Evolutionary conservation across 2,329 filamentous ascomycete species (phyloP).

Genomic region (Verticillium zaregamsianum): DNA sequence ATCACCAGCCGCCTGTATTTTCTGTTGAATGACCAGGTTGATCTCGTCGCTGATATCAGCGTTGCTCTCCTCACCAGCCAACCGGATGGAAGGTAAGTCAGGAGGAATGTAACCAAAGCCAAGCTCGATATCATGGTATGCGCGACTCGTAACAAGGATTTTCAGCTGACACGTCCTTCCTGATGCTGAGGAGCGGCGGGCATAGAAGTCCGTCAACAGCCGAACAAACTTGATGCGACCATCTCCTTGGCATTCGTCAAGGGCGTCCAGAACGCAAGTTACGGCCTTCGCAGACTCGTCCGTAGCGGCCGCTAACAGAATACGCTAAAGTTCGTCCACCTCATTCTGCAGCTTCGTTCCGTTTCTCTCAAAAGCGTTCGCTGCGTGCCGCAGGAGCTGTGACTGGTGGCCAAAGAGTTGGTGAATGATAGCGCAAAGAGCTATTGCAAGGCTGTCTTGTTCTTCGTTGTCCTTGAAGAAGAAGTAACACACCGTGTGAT

Average conservation of each 20-base stretch:
- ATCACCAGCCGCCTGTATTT: not conserved
- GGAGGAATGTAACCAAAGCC: not conserved
- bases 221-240: not conserved
- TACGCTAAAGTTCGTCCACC: constrained; percentile 7
- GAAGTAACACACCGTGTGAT: constrained; percentile 26
- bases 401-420: constrained; percentile 25
- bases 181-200: not conserved
- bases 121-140: constrained; percentile 7
- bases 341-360: constrained; percentile 12
- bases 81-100: constrained; percentile 4
- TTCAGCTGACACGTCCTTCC: not conserved
- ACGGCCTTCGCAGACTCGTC: not conserved
- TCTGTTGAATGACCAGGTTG: constrained; percentile 5
- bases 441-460: constrained; percentile 21
- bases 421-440: constrained; percentile 30
- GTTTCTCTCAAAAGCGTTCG: constrained; percentile 13
- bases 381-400: constrained; percentile 18
- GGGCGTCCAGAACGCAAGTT: constrained; percentile 8
- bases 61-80: constrained; percentile 7
- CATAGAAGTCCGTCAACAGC: constrained; percentile 3
- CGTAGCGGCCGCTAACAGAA: constrained; percentile 3
- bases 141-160: constrained; percentile 9
- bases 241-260: constrained; percentile 7
- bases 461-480: constrained; percentile 33
- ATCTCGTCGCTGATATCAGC: constrained; percentile 9